Evolutionary conservation across 2,329 filamentous ascomycete species (phyloP), one percentile per base, ranked within the genome.

Genomic region (Fusarium lateritium): DNA sequence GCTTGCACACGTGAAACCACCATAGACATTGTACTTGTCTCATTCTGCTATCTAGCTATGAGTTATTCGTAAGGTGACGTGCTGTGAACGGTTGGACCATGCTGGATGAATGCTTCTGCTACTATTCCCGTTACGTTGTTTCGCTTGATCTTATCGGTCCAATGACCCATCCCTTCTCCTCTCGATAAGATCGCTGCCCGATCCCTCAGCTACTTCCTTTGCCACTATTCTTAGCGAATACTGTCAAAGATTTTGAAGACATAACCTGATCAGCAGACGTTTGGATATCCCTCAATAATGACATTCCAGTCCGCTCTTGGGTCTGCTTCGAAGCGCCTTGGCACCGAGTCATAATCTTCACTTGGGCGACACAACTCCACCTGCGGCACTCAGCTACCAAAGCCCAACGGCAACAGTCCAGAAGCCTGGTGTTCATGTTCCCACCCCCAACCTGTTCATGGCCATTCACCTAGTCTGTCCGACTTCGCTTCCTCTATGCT

Each of bases 101-200:
- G 55, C 28, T 59, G n/a, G 38, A 54, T 67, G 36, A 57, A 64
- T 64, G 57, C 39, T 63, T 70, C 60, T 42, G 50, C 28, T 55
- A 47, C 42, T 52, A 46, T 40, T 59, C 22, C 6, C 8, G 21
- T 45, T 26, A 22, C 31, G 60, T 59, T 42, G 31, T 46, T 38
- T 69, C 42, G 47, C 26, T 39, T 50, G 50, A 49, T 62, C 42
- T 56, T 66, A 39, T 36, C 38, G 33, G 45, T 50, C 57, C 34
- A 47, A 45, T 47, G 19, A 24, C 58, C 51, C 40, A 7, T 39
- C 54, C 22, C 53, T 31, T 42, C 34, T 56, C 43, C 43, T 47
- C 52, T 43, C 47, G n/a, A 43, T 22, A 10, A 46, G 17, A 39
- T 17, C 36, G 34, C 28, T 56, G 17, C 34, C 36, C 24, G 46